Evolutionary conservation across 805 yeast genomes (phyloP), one percentile per base, ranked within the genome.

Genomic region (Saturnispora diversa): DNA sequence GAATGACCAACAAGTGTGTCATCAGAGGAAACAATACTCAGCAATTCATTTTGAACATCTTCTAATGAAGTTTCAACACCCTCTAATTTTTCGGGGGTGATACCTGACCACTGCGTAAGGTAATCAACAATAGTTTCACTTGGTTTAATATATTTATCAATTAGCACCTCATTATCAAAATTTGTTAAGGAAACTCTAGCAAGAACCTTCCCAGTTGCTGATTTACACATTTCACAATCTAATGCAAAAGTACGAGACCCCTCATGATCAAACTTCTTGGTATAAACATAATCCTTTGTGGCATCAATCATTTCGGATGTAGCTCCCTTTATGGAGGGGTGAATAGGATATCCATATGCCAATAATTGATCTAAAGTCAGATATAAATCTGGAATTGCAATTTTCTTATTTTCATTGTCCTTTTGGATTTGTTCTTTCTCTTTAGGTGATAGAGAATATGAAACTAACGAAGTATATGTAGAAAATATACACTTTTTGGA

Each of bases 211-310:
- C 86, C 87, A 1, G 53, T 46, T 0, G 64, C 72, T 0, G 88
- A 61, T 43, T 69, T 62, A 56, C 96, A 86, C 86, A 90, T 92
- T 61, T 90, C 98, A 66, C 98, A 92, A 61, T 90, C 98, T 15
- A 92, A 49, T 0, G 94, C 92, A 62, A 75, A 85, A 0, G 82
- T 74, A 42, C 69, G 77, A 0, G 82, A 70, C 0, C 78, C 80
- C 8, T 67, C 77, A 46, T 75, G 79, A 1, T 70, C 73, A 45
- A 75, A 72, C 1, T 53, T 41, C 11, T 29, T 48, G 0, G 94
- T 81, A 31, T 74, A 74, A 1, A 64, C 69, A 79, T 82, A 82
- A 21, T 49, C 44, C 1, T 50, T 53, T 1, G 50, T 44, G n/a
- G 50, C 39, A 4, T 41, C 37, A 8, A 50, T 35, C 31, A 50